Base-by-base conservation (phyloP, 495 filamentous ascomycete species). In the Annulohypoxylon bovei region DNA sequence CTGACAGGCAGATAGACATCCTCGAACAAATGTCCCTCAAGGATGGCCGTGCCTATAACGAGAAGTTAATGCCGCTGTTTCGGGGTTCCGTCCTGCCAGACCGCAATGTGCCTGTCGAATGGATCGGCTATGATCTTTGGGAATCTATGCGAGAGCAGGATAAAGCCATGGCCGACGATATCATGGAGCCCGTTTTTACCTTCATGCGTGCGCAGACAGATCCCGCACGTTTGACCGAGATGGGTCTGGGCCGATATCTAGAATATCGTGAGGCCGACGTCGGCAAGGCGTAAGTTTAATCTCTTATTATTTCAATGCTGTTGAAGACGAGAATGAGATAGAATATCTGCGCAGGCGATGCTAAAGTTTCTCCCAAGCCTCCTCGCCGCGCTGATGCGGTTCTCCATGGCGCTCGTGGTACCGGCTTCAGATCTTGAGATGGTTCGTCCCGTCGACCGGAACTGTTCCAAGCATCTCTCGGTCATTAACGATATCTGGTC, bases 401-500 rank as follows among this genome's bases (percentile, higher is more conserved):
- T 78, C 68, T 71, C 74, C 1, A 80, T 80, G 80, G 70, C 42
- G 1, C 72, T 83, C n/a, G 14, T 67, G 3, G 16, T 81, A 0
- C 47, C 70, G 0, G 28, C 66, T 0, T 37, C 35, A 1, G 77
- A 82, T 20, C 65, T 76, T 1, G 37, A 53, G 0, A 33, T 54
- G 6, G 67, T 76, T 14, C 42, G 33, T 18, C 46, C 54, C 1
- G 30, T 77, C 25, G 81, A 83, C 8, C 44, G 14, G 6, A 76
- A 73, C 64, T 80, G 74, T 52, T 63, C 72, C 0, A 76, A 76
- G 54, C 81, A 81, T 60, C 61, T 82, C 44, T 75, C 79, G 4
- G 53, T 81, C n/a, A 70, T 82, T 3, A 82, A 83, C 44, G 81
- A 83, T 55, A 81, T 83, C 39, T 79, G 71, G 50, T 77, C 73